phyloP scores from a whole-genome alignment of 177 flowering plant species.

The Tripterygium wilfordii region DNA sequence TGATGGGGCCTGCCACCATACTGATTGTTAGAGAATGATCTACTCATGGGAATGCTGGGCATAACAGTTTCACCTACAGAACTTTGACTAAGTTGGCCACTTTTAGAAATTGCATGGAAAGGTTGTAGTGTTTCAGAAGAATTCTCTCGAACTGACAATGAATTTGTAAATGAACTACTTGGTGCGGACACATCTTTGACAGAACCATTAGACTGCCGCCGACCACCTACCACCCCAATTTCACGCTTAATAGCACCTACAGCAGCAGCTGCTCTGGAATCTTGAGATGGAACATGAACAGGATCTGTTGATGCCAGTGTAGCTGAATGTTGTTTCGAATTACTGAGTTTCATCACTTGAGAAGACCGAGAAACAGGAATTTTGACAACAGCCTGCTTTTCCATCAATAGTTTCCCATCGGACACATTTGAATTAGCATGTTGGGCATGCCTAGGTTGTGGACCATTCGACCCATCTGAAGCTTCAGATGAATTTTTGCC shows the following conservation, averaged over 20 bases:
- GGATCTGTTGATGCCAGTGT: constrained; percentile 66
- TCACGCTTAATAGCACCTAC: constrained; percentile 92
- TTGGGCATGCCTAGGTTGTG: constrained; percentile 23
- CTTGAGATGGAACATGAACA: constrained; percentile 88
- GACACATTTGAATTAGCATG: constrained; percentile 28
- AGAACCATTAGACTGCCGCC: constrained; percentile 44
- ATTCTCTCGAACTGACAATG: constrained; percentile 31
- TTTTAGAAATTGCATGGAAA: constrained; percentile 31
- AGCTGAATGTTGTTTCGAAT: constrained; percentile 33
- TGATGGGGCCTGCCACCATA: constrained; percentile 53
- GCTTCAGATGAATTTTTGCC: constrained; percentile 26
- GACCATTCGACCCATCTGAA: constrained; percentile 27
- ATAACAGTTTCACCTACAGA: constrained; percentile 32
- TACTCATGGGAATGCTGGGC: constrained; percentile 27
- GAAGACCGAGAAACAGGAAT: constrained; percentile 26
- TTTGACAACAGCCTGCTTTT: constrained; percentile 19
- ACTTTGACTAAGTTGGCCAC: constrained; percentile 35
- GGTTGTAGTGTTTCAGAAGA: constrained; percentile 38
- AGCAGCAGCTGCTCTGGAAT: constrained; percentile 63
- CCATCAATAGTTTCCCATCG: constrained; percentile 28
- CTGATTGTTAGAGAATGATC: constrained; percentile 45
- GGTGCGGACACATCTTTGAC: constrained; percentile 36
- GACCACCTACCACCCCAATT: constrained; percentile 87
- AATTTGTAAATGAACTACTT: constrained; percentile 35
- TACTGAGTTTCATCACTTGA: constrained; percentile 29